These are phyloP conservation scores for Pseudonectria foliicola DNA, from an alignment of 2,329 filamentous ascomycete species.

Conservation along the genomic window DNA sequence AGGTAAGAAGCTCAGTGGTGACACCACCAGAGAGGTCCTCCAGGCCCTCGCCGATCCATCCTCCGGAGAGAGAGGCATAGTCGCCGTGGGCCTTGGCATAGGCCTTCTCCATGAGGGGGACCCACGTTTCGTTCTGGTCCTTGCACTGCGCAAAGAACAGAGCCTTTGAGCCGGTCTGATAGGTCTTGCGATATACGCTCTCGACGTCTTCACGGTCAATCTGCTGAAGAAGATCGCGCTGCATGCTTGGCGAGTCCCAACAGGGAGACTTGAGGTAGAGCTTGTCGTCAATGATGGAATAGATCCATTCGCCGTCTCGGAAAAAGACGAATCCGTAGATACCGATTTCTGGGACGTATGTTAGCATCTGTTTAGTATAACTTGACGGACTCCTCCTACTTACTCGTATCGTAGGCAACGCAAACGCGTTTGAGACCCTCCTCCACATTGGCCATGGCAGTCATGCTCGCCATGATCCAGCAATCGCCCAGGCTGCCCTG, in stretches of 20 bases:
- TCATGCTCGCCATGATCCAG: constrained; percentile 75
- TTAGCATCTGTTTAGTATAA: constrained; percentile 7
- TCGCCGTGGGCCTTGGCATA: constrained; percentile 81
- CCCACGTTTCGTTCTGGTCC: constrained; percentile 75
- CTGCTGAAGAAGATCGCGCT: constrained; percentile 67
- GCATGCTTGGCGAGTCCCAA: constrained; percentile 71
- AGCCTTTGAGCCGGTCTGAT: constrained; percentile 69
- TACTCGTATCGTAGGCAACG: constrained; percentile 62
- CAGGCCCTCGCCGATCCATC: constrained; percentile 57
- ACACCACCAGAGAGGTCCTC: constrained; percentile 61
- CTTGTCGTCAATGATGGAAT: constrained; percentile 87
- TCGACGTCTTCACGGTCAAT: constrained; percentile 68
- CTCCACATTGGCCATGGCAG: constrained; percentile 66
- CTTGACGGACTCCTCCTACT: too few relatives aligned
- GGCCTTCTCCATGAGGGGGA: constrained; percentile 73
- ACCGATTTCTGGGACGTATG: constrained; percentile 44
- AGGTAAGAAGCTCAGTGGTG: constrained; percentile 59
- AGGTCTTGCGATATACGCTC: constrained; percentile 60
- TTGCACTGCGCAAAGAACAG: constrained; percentile 72
- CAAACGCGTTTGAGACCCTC: constrained; percentile 66
- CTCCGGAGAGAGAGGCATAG: constrained; percentile 62
- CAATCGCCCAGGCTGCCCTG: constrained; percentile 75
- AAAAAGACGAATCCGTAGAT: constrained; percentile 90
- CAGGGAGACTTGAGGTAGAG: constrained; percentile 75
- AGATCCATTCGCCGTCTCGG: constrained; percentile 84